A percentile compares a stretch with the other conserved stretches of the same genome.
phyloP scores from a whole-genome alignment of 2,329 filamentous ascomycete genomes.

The Diaporthe aspalathi region DNA sequence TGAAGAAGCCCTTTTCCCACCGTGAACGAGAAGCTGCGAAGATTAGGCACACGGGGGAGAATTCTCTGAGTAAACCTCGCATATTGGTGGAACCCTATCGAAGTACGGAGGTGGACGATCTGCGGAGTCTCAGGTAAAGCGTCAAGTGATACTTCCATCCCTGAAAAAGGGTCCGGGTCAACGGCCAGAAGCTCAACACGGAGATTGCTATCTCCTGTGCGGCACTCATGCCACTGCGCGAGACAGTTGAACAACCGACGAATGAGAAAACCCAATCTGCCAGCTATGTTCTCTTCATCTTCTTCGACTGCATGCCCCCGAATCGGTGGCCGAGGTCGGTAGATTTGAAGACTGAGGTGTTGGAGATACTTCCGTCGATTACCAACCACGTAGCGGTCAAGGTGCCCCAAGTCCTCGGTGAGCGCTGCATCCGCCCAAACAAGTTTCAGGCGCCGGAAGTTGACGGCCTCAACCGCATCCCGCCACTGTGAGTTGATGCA shows the following conservation, averaged over 20 bases:
- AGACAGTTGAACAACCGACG: background rate
- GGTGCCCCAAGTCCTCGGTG: background rate
- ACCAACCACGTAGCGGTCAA: background rate
- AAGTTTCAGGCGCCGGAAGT: background rate
- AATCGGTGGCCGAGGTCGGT: too few relatives aligned
- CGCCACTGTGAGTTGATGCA: background rate
- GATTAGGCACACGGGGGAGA: background rate
- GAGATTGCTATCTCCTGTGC: background rate
- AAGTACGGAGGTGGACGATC: background rate
- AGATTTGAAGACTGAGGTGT: background rate
- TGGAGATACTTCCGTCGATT: background rate
- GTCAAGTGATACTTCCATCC: background rate
- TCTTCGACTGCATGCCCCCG: too few relatives aligned
- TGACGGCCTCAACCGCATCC: background rate
- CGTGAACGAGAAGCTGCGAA: background rate
- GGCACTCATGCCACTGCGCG: background rate
- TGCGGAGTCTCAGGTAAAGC: background rate
- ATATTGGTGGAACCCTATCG: fast-evolving
- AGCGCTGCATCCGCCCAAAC: fast-evolving
- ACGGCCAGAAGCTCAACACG: background rate
- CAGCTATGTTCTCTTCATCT: too few relatives aligned
- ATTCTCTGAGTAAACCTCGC: background rate
- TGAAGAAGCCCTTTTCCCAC: too few relatives aligned
- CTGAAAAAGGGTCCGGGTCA: too few relatives aligned
- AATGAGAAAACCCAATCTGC: background rate